Evolutionary conservation across 2,329 filamentous ascomycete species (phyloP).

Genomic region (Trichoderma endophyticum): DNA sequence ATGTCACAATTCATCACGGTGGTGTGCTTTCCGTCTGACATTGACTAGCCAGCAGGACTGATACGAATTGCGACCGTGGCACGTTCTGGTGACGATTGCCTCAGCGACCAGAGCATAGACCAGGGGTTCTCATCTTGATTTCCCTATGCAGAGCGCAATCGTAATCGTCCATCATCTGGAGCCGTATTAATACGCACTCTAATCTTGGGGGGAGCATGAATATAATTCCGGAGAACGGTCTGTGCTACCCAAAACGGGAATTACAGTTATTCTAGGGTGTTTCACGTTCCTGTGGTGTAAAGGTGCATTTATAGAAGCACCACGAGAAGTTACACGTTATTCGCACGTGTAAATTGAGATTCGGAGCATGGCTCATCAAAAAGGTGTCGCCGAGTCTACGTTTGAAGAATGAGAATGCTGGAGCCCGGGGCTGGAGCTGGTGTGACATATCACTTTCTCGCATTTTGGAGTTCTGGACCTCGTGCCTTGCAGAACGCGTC

Average conservation of each 20-base stretch:
- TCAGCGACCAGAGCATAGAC: neutral
- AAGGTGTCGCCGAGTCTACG: neutral
- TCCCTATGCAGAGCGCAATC: neutral
- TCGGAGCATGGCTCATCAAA: neutral
- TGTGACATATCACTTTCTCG: neutral
- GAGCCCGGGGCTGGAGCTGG: neutral
- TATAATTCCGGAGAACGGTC: neutral
- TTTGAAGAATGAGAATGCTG: neutral
- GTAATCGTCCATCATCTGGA: neutral
- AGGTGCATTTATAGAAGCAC: neutral
- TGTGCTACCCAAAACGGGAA: neutral
- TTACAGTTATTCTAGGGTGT: neutral
- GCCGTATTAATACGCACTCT: neutral
- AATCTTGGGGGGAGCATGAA: neutral
- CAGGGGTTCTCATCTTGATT: neutral
- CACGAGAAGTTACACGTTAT: neutral
- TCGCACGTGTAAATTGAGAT: neutral
- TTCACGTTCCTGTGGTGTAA: neutral
- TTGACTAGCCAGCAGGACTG: neutral
- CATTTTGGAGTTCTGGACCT: neutral
- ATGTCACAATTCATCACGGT: neutral
- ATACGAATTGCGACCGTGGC: neutral
- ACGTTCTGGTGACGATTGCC: neutral
- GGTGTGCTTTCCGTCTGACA: neutral
- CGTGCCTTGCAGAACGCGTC: conserved; percentile 1